phyloP scores from a whole-genome alignment of 257 asterid genomes.

The Solanum chiquidenum region DNA sequence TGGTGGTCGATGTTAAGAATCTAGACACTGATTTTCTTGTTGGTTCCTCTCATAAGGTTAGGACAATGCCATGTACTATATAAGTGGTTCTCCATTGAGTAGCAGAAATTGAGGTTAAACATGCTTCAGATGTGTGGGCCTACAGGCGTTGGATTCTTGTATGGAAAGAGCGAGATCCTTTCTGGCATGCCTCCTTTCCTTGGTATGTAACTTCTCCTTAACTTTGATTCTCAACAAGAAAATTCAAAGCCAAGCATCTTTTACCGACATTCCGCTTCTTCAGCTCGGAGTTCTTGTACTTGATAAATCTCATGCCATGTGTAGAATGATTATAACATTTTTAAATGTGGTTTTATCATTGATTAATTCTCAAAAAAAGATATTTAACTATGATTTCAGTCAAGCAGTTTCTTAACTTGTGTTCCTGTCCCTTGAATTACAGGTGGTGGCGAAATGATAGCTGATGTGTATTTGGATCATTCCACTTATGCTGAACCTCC shows the following conservation, averaged over 20 bases:
- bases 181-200: slow-evolving; percentile 88
- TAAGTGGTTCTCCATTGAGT: slow-evolving; percentile 13
- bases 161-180: slow-evolving; percentile 73
- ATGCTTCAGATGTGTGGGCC: slow-evolving; percentile 99
- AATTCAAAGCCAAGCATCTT: not conserved
- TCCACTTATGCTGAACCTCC: slow-evolving; percentile 97
- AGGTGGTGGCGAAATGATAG: slow-evolving; percentile 99
- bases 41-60: slow-evolving; percentile 97
- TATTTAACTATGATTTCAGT: not conserved
- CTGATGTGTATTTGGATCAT: slow-evolving; percentile 83
- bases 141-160: slow-evolving; percentile 98
- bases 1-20: slow-evolving; percentile 75
- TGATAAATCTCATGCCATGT: not conserved
- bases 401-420: slow-evolving; percentile 3
- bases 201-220: slow-evolving; percentile 32
- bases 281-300: not conserved
- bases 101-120: slow-evolving; percentile 51
- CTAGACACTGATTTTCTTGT: slow-evolving; percentile 83
- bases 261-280: not conserved
- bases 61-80: slow-evolving; percentile 17
- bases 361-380: not conserved
- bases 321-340: not conserved
- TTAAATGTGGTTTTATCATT: not conserved
- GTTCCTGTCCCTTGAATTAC: slow-evolving; percentile 1
- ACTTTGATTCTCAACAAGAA: not conserved